Evolutionary conservation across 148 eudicot species (phyloP), one percentile per base, ranked within the genome.

Genomic region (Nepenthes gracilis): DNA sequence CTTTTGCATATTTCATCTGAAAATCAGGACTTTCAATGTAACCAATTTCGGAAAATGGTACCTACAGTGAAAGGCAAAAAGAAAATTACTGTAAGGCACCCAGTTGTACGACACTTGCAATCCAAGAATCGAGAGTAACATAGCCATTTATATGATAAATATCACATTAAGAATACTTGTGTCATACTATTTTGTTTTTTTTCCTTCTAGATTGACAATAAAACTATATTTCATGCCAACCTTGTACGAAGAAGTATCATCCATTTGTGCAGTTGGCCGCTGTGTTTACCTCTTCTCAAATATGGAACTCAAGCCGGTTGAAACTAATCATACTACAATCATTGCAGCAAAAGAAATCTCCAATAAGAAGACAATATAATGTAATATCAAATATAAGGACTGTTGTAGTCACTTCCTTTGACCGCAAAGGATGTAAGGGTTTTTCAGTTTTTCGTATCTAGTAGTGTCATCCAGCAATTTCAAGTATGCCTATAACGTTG

Each of bases 11-110:
- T 72, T 82, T 85, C 86, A 86, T 72, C 54, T 92, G 83, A 71
- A 93, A 93, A 73, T 93, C 96, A 62, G 99, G 69, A 12, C 73
- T 78, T 72, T 93, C 96, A 61, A 93, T 93, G 72, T 89, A 93
- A 12, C 89, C 77, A 66, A 83, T 84, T 43, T 74, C 86, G 2
- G 96, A 84, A 72, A 89, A 89, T 2, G 92, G 99, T 54, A 84
- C 96, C 95, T 93, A 32, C 56, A 1, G 53, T n/a, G 15, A 49
- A 6, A 2, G 45, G 58, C 57, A 55, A 4, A 56, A 5, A 14
- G 14, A 47, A 56, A 9, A n/a, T 23, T 40, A 57, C 37, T 1
- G 55, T n/a, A 43, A 23, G 34, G 33, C 33, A 48, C n/a, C 23
- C 43, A 12, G 37, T 33, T 8, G 47, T 10, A 55, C 32, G 4